These are phyloP conservation scores for Candolleomyces aberdarensis DNA, from an alignment of 768 basidiomycete genomes.

Conservation along the genomic window DNA sequence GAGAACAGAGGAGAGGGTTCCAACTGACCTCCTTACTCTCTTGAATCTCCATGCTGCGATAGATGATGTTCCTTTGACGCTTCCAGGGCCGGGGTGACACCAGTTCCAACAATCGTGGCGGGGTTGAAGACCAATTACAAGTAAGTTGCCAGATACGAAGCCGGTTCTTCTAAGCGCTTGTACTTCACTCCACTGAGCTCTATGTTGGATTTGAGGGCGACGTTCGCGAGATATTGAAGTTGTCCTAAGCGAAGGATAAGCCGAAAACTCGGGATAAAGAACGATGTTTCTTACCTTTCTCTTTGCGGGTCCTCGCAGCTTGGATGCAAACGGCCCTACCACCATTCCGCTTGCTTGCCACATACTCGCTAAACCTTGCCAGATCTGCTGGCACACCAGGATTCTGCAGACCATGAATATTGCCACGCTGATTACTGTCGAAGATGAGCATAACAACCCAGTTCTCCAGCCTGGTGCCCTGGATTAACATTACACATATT, in stretches of 20 bases:
- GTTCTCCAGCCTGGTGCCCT: slow-evolving; percentile 50
- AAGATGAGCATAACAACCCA: slow-evolving; percentile 71
- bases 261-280: slow-evolving; percentile 15
- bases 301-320: slow-evolving; percentile 64
- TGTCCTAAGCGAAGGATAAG: slow-evolving; percentile 41
- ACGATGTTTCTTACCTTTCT: slow-evolving; percentile 44
- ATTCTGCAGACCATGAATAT: slow-evolving; percentile 55
- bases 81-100: slow-evolving; percentile 80
- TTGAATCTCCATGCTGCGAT: slow-evolving; percentile 78
- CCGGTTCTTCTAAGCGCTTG: not conserved
- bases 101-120: slow-evolving; percentile 84
- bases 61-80: slow-evolving; percentile 71
- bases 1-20: not conserved
- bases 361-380: slow-evolving; percentile 54
- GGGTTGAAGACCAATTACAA: slow-evolving; percentile 38
- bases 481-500: slow-evolving; percentile 63
- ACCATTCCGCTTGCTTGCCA: slow-evolving; percentile 63
- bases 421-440: slow-evolving; percentile 53
- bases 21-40: slow-evolving; percentile 62
- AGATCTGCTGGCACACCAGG: slow-evolving; percentile 47
- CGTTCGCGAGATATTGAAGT: slow-evolving; percentile 71
- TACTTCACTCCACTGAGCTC: slow-evolving; percentile 83
- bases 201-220: slow-evolving; percentile 78
- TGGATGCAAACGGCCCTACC: slow-evolving; percentile 66
- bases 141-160: not conserved